Evolutionary conservation across 768 basidiomycete species (phyloP).

Genomic region (Jaapia argillacea): DNA sequence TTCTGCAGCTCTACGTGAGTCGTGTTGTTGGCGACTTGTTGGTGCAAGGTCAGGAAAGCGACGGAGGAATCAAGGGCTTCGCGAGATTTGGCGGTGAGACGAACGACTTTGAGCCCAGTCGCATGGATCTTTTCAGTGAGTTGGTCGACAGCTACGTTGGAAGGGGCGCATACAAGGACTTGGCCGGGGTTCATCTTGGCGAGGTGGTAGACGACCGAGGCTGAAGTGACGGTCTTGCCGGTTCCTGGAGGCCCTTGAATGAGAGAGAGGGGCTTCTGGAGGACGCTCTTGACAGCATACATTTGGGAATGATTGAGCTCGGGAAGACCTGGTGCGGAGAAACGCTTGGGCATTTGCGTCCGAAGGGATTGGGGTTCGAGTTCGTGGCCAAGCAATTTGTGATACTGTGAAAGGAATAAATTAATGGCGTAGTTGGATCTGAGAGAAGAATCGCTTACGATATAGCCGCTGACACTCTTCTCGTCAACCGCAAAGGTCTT

Average conservation of each 20-base stretch:
- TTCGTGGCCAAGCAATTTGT: constrained; percentile 96
- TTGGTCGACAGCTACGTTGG: constrained; percentile 98
- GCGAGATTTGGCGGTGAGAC: constrained; percentile 94
- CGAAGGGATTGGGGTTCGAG: constrained; percentile 87
- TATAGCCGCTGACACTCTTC: constrained; percentile 98
- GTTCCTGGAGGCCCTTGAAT: constrained; percentile 99
- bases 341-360: constrained; percentile 93
- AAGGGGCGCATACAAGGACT: constrained; percentile 97
- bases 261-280: constrained; percentile 94
- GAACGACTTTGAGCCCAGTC: constrained; percentile 98
- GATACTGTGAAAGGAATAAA: constrained; percentile 52
- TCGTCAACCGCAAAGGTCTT: constrained; percentile 99
- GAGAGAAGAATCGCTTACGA: constrained; percentile 43
- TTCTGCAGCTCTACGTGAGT: constrained; percentile 97
- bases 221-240: constrained; percentile 98
- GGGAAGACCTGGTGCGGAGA: constrained; percentile 94
- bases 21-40: constrained; percentile 95
- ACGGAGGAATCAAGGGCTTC: constrained; percentile 97
- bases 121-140: constrained; percentile 97
- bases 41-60: constrained; percentile 87
- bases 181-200: constrained; percentile 99
- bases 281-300: constrained; percentile 98
- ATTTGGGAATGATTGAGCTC: constrained; percentile 99
- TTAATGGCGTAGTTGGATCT: neutral
- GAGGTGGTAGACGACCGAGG: constrained; percentile 96